phyloP scores from a whole-genome alignment of 75 land plant species.

The Chamaecyparis obtusa region DNA sequence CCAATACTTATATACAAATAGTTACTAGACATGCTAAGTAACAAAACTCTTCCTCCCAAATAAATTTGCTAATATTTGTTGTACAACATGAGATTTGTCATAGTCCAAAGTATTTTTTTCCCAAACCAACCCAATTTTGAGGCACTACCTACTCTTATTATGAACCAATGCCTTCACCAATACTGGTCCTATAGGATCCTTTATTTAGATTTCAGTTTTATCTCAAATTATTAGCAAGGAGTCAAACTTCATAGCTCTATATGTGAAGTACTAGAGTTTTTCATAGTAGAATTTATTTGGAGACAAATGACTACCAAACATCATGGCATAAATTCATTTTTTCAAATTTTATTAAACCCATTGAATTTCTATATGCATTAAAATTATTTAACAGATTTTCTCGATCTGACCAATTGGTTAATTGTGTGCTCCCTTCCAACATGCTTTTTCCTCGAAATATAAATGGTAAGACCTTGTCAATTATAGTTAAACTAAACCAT shows the following conservation, averaged over 20 bases:
- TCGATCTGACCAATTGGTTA: neutral
- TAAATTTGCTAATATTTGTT: neutral
- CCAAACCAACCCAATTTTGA: neutral
- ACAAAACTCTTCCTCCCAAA: neutral
- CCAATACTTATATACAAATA: neutral
- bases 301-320: neutral
- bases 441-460: neutral
- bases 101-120: neutral
- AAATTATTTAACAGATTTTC: neutral
- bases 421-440: neutral
- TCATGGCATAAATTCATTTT: neutral
- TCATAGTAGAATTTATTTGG: neutral
- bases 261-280: neutral
- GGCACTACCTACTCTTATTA: neutral
- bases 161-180: neutral
- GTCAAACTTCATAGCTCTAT: neutral
- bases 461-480: neutral
- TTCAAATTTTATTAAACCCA: neutral
- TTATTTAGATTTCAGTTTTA: neutral
- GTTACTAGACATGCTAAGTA: neutral
- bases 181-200: neutral
- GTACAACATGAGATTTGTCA: neutral
- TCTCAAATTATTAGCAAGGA: neutral
- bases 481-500: neutral
- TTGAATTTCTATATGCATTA: neutral